phyloP scores from a whole-genome alignment of 1,284 basidiomycete species.

The Cystodermella granulosa region DNA sequence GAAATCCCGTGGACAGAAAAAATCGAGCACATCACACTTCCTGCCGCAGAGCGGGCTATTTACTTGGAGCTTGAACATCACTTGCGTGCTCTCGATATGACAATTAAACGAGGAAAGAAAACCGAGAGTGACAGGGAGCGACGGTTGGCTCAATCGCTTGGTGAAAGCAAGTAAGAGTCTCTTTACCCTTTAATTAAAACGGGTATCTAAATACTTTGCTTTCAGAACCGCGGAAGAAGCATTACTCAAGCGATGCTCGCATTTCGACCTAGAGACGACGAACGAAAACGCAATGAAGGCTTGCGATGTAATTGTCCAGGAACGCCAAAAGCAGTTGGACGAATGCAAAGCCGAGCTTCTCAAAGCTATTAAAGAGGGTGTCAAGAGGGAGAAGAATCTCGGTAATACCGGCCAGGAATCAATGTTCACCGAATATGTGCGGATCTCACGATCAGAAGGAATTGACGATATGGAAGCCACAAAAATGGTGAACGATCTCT shows the following conservation, averaged over 20 bases:
- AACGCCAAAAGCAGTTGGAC: constrained; percentile 73
- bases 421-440: constrained; percentile 72
- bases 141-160: constrained; percentile 79
- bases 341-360: constrained; percentile 75
- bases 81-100: constrained; percentile 83
- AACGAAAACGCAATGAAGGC: constrained; percentile 80
- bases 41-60: constrained; percentile 90
- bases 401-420: constrained; percentile 60
- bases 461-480: constrained; percentile 75
- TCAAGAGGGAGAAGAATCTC: constrained; percentile 63
- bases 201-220: constrained; percentile 11
- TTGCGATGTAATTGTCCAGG: constrained; percentile 84
- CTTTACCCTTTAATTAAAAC: neutral
- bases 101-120: constrained; percentile 78
- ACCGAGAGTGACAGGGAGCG: constrained; percentile 88
- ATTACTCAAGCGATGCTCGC: constrained; percentile 86
- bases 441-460: constrained; percentile 62
- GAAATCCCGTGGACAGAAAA: constrained; percentile 81
- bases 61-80: constrained; percentile 96
- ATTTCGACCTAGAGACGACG: constrained; percentile 81
- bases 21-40: constrained; percentile 66
- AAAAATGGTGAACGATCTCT: constrained; percentile 52
- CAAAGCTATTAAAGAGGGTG: constrained; percentile 59
- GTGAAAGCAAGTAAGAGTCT: constrained; percentile 73
- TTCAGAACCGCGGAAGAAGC: constrained; percentile 82